Evolutionary conservation across 352 stramenopile genomes (phyloP).

Genomic region (Detonula confervacea): DNA sequence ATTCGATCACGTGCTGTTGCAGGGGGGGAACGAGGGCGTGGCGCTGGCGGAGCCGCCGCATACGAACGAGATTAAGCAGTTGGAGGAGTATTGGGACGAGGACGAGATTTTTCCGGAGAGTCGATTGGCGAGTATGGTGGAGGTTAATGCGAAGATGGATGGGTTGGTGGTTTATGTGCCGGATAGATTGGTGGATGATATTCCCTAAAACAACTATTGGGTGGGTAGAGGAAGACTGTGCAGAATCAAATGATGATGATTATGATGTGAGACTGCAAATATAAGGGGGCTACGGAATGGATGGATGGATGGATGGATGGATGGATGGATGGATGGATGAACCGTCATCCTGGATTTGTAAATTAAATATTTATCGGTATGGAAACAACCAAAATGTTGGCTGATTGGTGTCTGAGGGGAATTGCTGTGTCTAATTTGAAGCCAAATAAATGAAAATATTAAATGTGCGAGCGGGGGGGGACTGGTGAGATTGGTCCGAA

Average conservation of each 20-base stretch:
- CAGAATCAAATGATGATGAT: too few species aligned
- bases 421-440: too few species aligned
- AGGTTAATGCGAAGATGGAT: slow-evolving; percentile 84
- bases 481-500: too few species aligned
- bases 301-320: not conserved
- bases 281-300: not conserved
- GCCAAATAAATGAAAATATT: too few species aligned
- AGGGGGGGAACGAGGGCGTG: slow-evolving; percentile 32
- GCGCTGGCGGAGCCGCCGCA: slow-evolving; percentile 44
- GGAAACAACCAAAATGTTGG: too few species aligned
- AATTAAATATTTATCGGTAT: not conserved
- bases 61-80: slow-evolving; percentile 65
- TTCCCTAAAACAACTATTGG: too few species aligned
- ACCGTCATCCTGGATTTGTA: slow-evolving; percentile 4
- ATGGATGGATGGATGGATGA: not conserved
- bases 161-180: slow-evolving; percentile 86
- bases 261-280: too few species aligned
- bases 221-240: too few species aligned
- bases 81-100: slow-evolving; percentile 85
- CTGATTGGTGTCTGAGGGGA: too few species aligned
- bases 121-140: slow-evolving; percentile 74
- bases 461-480: too few species aligned
- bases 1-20: slow-evolving; percentile 85
- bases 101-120: slow-evolving; percentile 83
- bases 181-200: slow-evolving; percentile 80